These are phyloP conservation scores for Mycena crocata DNA, from an alignment of 768 basidiomycete genomes.

Conservation along the genomic window DNA sequence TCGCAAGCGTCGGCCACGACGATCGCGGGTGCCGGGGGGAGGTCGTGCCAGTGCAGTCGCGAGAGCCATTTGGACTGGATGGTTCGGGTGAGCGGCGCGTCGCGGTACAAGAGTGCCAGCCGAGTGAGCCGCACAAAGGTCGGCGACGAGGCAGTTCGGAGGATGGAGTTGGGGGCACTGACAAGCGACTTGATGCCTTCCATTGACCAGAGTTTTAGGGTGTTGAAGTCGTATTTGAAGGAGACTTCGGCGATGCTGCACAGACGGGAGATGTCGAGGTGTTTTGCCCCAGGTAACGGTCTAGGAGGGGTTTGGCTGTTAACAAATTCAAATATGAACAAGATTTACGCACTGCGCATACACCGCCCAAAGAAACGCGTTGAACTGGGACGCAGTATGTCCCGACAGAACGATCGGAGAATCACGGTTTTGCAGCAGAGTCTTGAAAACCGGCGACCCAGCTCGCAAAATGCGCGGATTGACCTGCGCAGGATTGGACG, in stretches of 20 bases:
- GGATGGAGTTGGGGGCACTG: constrained; percentile 38
- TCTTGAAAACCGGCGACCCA: constrained; percentile 19
- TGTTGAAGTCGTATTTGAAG: constrained; percentile 52
- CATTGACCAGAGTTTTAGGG: constrained; percentile 51
- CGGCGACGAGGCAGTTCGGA: constrained; percentile 42
- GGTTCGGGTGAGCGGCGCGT: constrained; percentile 37
- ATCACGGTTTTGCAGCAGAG: constrained; percentile 26
- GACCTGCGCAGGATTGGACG: constrained; percentile 34
- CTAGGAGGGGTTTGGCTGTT: constrained; percentile 30
- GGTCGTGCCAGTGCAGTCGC: constrained; percentile 44
- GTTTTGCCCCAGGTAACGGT: constrained; percentile 38
- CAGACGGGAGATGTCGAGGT: constrained; percentile 47
- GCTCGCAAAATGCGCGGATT: constrained; percentile 2
- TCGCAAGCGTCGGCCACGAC: constrained; percentile 42
- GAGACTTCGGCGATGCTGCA: constrained; percentile 54
- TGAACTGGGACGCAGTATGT: constrained; percentile 52
- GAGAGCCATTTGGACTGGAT: constrained; percentile 48
- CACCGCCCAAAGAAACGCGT: constrained; percentile 51
- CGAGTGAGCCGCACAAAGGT: constrained; percentile 48
- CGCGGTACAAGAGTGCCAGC: constrained; percentile 46
- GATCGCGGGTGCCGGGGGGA: constrained; percentile 45
- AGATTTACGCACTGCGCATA: constrained; percentile 53
- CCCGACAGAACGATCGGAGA: constrained; percentile 53
- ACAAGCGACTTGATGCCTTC: constrained; percentile 45
- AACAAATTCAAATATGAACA: constrained; percentile 20